phyloP scores from a whole-genome alignment of 2,329 filamentous ascomycete species.

The Diplodia mutila region DNA sequence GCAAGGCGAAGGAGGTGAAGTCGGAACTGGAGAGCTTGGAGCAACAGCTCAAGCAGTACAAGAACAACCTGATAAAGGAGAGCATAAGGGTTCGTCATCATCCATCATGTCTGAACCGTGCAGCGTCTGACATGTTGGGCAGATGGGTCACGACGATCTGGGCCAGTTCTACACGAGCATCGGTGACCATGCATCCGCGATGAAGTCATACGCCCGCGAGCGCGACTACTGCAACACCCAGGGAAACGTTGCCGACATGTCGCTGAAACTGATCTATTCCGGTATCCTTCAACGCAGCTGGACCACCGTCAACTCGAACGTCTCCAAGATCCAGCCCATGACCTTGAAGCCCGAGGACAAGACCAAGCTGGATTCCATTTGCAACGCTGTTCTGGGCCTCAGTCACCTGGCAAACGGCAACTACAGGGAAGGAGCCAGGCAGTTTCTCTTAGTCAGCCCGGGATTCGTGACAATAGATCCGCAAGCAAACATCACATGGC shows the following conservation, averaged over 20 bases:
- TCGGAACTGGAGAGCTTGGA: slow-evolving; percentile 77
- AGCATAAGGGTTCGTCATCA: slow-evolving; percentile 75
- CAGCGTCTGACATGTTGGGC: slow-evolving; percentile 3
- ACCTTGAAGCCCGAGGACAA: slow-evolving; percentile 62
- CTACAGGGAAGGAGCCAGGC: slow-evolving; percentile 69
- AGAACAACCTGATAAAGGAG: slow-evolving; percentile 96
- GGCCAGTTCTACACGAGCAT: slow-evolving; percentile 80
- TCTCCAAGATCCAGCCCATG: slow-evolving; percentile 59
- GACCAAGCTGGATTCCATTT: slow-evolving; percentile 64
- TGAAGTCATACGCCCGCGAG: slow-evolving; percentile 83
- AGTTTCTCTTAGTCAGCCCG: slow-evolving; percentile 69
- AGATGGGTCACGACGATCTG: slow-evolving; percentile 96
- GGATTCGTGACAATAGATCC: slow-evolving; percentile 46
- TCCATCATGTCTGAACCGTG: not conserved
- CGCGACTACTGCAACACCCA: slow-evolving; percentile 84
- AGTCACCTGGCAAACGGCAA: slow-evolving; percentile 60
- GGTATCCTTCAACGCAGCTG: slow-evolving; percentile 79
- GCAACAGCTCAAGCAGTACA: slow-evolving; percentile 84
- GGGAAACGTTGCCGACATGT: slow-evolving; percentile 82
- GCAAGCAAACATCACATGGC: slow-evolving; percentile 57
- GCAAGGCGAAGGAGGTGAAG: slow-evolving; percentile 67
- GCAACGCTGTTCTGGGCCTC: slow-evolving; percentile 65
- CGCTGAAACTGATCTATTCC: slow-evolving; percentile 76
- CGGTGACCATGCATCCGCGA: slow-evolving; percentile 72
- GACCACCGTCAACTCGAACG: slow-evolving; percentile 65